Evolutionary conservation across 345 rosid genomes (phyloP).

Genomic region (Geranium brycei): DNA sequence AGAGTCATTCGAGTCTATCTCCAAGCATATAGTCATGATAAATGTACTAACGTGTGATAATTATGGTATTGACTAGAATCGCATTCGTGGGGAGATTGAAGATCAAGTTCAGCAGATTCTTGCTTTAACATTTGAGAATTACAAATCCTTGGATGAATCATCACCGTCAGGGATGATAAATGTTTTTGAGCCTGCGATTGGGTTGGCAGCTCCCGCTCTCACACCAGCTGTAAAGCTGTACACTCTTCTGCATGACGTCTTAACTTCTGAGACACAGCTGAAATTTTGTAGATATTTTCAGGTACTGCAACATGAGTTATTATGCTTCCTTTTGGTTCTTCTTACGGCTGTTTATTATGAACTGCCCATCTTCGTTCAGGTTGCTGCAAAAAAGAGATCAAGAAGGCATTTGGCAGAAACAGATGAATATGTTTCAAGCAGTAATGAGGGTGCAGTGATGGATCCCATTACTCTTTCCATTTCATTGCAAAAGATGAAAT

Average conservation of each 20-base stretch:
- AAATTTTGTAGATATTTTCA: slow-evolving; percentile 78
- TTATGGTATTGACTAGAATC: slow-evolving; percentile 44
- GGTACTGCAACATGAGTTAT: slow-evolving; percentile 27
- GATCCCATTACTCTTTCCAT: slow-evolving; percentile 57
- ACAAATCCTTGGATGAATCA: slow-evolving; percentile 88
- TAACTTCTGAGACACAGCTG: slow-evolving; percentile 87
- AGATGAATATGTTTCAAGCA: slow-evolving; percentile 67
- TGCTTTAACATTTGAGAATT: slow-evolving; percentile 73
- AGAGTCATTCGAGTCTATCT: neutral
- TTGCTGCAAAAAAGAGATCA: slow-evolving; percentile 82
- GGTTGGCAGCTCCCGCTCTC: slow-evolving; percentile 72
- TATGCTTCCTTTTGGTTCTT: slow-evolving; percentile 3
- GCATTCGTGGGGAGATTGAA: slow-evolving; percentile 75
- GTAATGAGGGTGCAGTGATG: slow-evolving; percentile 41
- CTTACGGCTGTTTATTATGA: neutral
- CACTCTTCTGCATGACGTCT: slow-evolving; percentile 77
- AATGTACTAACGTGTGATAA: slow-evolving; percentile 9
- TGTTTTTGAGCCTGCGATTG: slow-evolving; percentile 66
- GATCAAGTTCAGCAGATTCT: slow-evolving; percentile 96
- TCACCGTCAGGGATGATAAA: slow-evolving; percentile 57
- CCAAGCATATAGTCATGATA: slow-evolving; percentile 2
- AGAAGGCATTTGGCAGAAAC: slow-evolving; percentile 77
- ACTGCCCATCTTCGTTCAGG: slow-evolving; percentile 24
- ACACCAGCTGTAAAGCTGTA: slow-evolving; percentile 84
- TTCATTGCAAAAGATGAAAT: slow-evolving; percentile 85